phyloP scores from a whole-genome alignment of 495 filamentous ascomycete genomes.

The Penicillium soppii region DNA sequence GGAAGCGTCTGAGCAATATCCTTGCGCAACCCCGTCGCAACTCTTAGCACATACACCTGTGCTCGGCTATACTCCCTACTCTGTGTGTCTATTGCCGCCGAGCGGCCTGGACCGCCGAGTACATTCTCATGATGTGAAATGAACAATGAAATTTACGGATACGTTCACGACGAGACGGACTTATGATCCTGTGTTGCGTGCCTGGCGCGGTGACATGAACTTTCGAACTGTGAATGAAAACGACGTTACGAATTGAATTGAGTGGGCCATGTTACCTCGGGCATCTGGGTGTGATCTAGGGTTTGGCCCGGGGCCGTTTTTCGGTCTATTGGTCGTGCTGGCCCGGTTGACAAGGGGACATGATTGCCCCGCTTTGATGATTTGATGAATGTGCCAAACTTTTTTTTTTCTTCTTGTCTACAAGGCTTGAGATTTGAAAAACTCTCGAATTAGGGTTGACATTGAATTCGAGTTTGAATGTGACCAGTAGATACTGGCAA shows the following conservation, averaged over 20 bases:
- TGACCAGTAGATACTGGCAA: not conserved
- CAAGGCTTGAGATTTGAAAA: too few species aligned
- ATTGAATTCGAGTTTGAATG: not conserved
- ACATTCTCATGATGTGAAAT: not conserved
- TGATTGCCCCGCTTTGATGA: not conserved
- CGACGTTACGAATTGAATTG: constrained; percentile 6
- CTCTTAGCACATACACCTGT: constrained; percentile 10
- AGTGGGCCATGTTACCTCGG: not conserved
- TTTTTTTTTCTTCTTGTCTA: not conserved
- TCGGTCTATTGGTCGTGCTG: not conserved
- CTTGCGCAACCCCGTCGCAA: constrained; percentile 29
- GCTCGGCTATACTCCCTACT: not conserved
- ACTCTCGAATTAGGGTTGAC: not conserved
- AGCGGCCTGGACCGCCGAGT: not conserved
- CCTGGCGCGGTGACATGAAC: not conserved
- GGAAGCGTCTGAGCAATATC: constrained; percentile 42
- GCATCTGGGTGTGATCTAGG: not conserved
- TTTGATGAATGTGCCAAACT: not conserved
- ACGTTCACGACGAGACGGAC: not conserved
- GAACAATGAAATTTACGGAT: not conserved
- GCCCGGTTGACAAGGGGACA: constrained; percentile 2
- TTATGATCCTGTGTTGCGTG: not conserved
- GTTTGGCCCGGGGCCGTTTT: not conserved
- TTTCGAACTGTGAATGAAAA: not conserved
- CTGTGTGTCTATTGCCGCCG: not conserved